A percentile compares a stretch with the other conserved stretches of the same genome.
phyloP scores from a whole-genome alignment of 352 stramenopile genomes.

The Phytopythium vexans region DNA sequence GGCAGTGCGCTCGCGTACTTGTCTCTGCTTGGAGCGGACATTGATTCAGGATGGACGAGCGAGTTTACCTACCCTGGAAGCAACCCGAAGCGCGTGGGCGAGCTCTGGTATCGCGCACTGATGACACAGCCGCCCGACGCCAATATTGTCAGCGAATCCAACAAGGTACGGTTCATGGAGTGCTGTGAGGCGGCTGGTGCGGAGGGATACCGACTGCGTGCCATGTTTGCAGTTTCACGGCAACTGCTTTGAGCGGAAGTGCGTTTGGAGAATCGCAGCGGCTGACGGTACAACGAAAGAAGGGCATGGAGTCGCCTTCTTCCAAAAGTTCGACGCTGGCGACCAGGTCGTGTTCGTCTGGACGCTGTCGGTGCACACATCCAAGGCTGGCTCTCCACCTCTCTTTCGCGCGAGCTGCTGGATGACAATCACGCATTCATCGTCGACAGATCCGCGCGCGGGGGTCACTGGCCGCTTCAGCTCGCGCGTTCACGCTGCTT shows the following conservation, averaged over 20 bases:
- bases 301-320: neutral
- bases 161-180: neutral
- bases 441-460: neutral
- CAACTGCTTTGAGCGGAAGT: slow-evolving; percentile 1
- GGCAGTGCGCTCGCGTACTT: slow-evolving; percentile 3
- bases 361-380: slow-evolving; percentile 3
- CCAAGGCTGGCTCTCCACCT: neutral
- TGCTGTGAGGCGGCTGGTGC: neutral
- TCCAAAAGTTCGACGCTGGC: neutral
- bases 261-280: neutral
- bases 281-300: neutral
- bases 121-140: neutral
- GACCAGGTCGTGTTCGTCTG: slow-evolving; percentile 3
- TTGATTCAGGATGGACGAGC: neutral
- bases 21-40: neutral
- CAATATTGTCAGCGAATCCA: neutral
- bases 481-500: neutral
- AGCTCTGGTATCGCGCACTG: slow-evolving; percentile 1
- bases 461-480: no score
- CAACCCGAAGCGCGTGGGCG: neutral
- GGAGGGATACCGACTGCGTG: neutral
- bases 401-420: slow-evolving; percentile 4
- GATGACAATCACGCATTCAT: neutral
- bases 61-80: neutral
- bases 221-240: neutral